A percentile compares a stretch with the other conserved stretches of the same genome.
Evolutionary conservation across 768 basidiomycete species (phyloP).

Genomic region (Artomyces pyxidatus): DNA sequence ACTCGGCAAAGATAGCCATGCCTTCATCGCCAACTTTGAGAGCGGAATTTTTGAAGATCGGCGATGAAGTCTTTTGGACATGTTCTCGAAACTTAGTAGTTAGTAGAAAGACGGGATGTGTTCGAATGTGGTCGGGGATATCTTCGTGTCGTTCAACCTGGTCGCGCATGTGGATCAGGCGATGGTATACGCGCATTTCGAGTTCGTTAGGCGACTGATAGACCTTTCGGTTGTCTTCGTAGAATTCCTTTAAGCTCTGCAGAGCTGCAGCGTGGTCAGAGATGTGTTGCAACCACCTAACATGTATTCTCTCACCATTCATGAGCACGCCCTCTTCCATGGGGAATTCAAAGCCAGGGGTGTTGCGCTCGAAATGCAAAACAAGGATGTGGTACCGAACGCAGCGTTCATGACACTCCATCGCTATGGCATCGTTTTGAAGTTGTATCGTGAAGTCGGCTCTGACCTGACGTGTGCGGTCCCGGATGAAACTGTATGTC

Average conservation of each 20-base stretch:
- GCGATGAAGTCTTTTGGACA: slow-evolving; percentile 73
- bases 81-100: slow-evolving; percentile 74
- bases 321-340: slow-evolving; percentile 86
- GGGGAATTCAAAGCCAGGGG: slow-evolving; percentile 46
- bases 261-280: too few species aligned
- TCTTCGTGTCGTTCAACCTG: slow-evolving; percentile 68
- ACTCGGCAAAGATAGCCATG: slow-evolving; percentile 60
- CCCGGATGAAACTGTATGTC: slow-evolving; percentile 80
- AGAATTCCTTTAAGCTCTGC: slow-evolving; percentile 88
- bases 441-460: slow-evolving; percentile 96
- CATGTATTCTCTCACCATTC: slow-evolving; percentile 77
- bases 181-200: slow-evolving; percentile 94
- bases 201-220: slow-evolving; percentile 78
- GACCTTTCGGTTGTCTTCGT: slow-evolving; percentile 65
- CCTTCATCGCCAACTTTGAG: slow-evolving; percentile 55
- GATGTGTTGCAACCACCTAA: too few species aligned
- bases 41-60: slow-evolving; percentile 59
- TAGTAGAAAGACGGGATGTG: slow-evolving; percentile 71
- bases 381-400: slow-evolving; percentile 90
- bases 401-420: slow-evolving; percentile 89
- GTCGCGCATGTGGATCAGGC: slow-evolving; percentile 85
- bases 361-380: slow-evolving; percentile 57
- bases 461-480: slow-evolving; percentile 82
- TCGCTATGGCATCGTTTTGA: slow-evolving; percentile 64
- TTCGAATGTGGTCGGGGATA: slow-evolving; percentile 58